These are phyloP conservation scores for Alternaria conjuncta DNA, from an alignment of 2,329 filamentous ascomycete species.

Conservation along the genomic window DNA sequence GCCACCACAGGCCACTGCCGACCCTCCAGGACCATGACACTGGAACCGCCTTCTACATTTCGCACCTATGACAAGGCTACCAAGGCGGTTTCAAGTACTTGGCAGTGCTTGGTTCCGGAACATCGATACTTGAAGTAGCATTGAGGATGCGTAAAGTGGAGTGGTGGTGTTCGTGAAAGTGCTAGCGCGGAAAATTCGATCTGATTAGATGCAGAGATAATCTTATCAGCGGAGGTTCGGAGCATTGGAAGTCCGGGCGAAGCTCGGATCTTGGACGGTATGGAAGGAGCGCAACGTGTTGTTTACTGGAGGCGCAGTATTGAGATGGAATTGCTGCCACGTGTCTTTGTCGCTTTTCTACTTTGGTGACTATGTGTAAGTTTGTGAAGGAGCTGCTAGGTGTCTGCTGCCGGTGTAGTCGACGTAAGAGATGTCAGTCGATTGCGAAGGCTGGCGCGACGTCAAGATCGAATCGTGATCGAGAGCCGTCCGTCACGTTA, in stretches of 20 bases:
- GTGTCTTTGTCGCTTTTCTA: neutral
- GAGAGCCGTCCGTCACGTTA: neutral
- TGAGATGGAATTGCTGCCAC: neutral
- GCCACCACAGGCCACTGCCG: neutral
- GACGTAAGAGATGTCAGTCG: neutral
- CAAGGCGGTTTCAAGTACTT: neutral
- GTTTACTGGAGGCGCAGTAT: neutral
- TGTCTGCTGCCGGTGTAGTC: neutral
- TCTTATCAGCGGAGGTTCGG: conserved; percentile 2
- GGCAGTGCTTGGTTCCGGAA: neutral
- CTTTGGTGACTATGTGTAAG: neutral
- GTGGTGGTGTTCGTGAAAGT: neutral
- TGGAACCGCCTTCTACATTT: neutral
- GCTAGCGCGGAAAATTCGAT: conserved; percentile 14
- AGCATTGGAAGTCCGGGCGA: neutral
- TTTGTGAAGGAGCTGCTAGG: neutral
- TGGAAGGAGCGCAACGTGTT: neutral
- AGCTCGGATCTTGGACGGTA: neutral
- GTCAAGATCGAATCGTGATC: neutral
- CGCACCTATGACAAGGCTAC: neutral
- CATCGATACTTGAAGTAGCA: neutral
- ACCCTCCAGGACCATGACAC: neutral
- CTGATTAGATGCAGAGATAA: conserved; percentile 14
- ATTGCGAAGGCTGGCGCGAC: neutral
- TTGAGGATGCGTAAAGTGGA: neutral